Conservation (phyloP, 345 rosid genomes). For the Citrus sinensis region DNA sequence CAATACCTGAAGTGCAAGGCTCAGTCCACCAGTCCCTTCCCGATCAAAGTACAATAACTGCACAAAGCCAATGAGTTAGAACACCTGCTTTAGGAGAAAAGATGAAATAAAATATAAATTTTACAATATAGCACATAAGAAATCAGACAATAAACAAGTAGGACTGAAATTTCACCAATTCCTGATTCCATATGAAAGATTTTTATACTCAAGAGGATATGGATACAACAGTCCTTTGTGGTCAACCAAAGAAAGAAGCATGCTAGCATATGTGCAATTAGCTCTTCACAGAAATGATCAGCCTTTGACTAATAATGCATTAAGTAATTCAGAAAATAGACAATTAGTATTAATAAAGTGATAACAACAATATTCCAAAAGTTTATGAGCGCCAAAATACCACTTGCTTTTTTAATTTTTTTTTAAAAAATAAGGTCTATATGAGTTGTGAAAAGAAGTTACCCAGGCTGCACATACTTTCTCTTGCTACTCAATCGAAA, state of each 20-base stretch:
- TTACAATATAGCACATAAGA: background rate
- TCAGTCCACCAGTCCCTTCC: constrained; percentile 76
- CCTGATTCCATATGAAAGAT: background rate
- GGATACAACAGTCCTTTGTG: background rate
- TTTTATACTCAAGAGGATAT: background rate
- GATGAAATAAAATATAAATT: background rate
- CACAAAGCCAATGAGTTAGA: constrained; percentile 34
- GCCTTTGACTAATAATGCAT: background rate
- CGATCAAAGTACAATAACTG: constrained; percentile 92
- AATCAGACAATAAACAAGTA: background rate
- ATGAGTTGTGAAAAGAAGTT: background rate
- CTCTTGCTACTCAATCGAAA: background rate
- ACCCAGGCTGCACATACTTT: background rate
- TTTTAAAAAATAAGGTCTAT: background rate
- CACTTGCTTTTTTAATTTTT: background rate
- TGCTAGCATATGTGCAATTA: background rate
- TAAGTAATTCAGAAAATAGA: background rate
- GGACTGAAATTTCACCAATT: background rate
- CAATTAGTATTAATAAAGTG: background rate
- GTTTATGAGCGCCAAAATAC: background rate
- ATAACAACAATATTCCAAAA: background rate
- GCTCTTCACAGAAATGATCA: background rate
- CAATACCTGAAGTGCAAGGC: constrained; percentile 89
- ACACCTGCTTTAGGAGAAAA: background rate
- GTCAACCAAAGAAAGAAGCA: background rate